phyloP scores from a whole-genome alignment of 495 filamentous ascomycete genomes.

The Neurospora terricola region DNA sequence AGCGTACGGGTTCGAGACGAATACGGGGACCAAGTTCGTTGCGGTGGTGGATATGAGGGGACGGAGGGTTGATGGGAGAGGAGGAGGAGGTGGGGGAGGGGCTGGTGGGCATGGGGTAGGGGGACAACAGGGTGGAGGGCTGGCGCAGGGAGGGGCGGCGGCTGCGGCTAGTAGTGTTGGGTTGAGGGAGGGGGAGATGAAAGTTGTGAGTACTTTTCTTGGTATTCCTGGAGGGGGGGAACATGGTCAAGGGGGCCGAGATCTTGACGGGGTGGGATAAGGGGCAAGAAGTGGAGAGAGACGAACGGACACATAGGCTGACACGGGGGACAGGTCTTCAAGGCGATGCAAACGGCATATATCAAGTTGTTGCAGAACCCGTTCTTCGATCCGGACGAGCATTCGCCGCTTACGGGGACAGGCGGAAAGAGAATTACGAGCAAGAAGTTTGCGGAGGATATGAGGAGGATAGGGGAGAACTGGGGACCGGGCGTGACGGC shows the following conservation, averaged over 20 bases:
- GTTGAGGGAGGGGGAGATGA: conserved; percentile 73
- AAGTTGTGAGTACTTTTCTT: conserved; percentile 35
- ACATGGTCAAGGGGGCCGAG: too few species aligned
- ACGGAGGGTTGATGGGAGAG: conserved; percentile 22
- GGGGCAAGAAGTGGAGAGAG: neutral
- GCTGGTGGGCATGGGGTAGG: conserved; percentile 14
- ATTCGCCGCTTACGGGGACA: conserved; percentile 42
- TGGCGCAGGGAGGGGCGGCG: conserved; percentile 12
- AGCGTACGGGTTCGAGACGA: conserved; percentile 93
- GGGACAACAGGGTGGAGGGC: neutral
- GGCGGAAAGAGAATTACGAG: conserved; percentile 67
- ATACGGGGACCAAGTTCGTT: conserved; percentile 84
- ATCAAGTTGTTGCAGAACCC: conserved; percentile 85
- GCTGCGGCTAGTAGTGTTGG: conserved; percentile 34
- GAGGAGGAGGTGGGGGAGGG: conserved; percentile 6
- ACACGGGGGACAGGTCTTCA: conserved; percentile 55
- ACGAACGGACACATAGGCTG: neutral
- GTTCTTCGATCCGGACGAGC: conserved; percentile 86
- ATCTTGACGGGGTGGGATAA: too few species aligned
- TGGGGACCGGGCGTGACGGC: conserved; percentile 49
- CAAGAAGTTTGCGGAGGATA: conserved; percentile 68
- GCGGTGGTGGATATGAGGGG: conserved; percentile 82
- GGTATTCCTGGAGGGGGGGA: too few species aligned
- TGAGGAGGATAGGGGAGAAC: conserved; percentile 69
- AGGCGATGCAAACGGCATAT: conserved; percentile 83